These are phyloP conservation scores for Colletotrichum sp. DNA, from an alignment of 2,329 filamentous ascomycete species.

Conservation along the genomic window DNA sequence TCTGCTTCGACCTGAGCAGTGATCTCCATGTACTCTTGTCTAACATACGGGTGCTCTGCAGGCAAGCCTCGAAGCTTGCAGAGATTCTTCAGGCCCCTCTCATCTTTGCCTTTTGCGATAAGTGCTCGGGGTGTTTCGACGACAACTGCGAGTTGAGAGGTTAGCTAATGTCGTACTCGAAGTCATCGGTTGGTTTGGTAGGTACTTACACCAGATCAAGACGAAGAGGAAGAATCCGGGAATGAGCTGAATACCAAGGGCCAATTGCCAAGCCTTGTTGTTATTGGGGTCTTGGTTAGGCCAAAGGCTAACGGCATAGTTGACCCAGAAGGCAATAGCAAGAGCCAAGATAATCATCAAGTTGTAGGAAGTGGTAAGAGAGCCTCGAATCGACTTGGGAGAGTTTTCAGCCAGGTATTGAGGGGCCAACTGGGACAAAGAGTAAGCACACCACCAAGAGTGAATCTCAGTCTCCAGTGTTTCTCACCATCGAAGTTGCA, in stretches of 20 bases:
- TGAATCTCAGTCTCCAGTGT: too few relatives aligned
- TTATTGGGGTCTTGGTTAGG: slow-evolving; percentile 32
- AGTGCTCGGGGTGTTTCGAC: slow-evolving; percentile 27
- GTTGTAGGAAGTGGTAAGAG: slow-evolving; percentile 44
- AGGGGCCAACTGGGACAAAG: slow-evolving; percentile 32
- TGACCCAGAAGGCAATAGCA: slow-evolving; percentile 37
- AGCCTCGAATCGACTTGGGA: slow-evolving; percentile 43
- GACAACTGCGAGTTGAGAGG: background rate
- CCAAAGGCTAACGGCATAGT: slow-evolving; percentile 31
- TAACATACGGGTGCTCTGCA: slow-evolving; percentile 18
- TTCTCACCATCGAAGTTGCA: slow-evolving; percentile 35
- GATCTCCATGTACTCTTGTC: slow-evolving; percentile 22
- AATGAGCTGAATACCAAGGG: slow-evolving; percentile 42
- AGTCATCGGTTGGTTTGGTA: background rate
- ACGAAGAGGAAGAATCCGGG: slow-evolving; percentile 39
- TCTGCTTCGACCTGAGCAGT: slow-evolving; percentile 18
- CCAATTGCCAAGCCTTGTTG: slow-evolving; percentile 36
- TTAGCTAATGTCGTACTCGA: background rate
- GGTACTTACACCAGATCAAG: slow-evolving; percentile 33
- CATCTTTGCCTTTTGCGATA: slow-evolving; percentile 38
- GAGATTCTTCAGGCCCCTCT: slow-evolving; percentile 39
- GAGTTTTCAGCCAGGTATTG: slow-evolving; percentile 46
- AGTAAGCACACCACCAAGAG: background rate
- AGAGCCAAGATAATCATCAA: slow-evolving; percentile 41
- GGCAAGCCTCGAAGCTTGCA: slow-evolving; percentile 38